These are phyloP conservation scores for Ustilago tritici DNA, from an alignment of 1,284 basidiomycete species.

Conservation along the genomic window DNA sequence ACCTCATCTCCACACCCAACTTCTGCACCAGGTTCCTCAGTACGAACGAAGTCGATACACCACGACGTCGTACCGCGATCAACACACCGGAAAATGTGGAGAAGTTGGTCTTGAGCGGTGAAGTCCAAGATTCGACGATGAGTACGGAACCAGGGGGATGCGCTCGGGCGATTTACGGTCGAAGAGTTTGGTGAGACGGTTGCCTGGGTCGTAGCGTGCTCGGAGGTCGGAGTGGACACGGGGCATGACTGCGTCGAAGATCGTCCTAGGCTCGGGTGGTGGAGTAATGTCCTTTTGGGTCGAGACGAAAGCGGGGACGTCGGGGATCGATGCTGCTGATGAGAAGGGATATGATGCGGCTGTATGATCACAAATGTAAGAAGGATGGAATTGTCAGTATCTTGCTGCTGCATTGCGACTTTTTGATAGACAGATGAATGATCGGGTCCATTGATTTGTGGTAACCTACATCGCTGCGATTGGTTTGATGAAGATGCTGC, in stretches of 20 bases:
- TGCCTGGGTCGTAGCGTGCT: conserved; percentile 57
- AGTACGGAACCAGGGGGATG: conserved; percentile 66
- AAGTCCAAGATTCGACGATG: conserved; percentile 66
- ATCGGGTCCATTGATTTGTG: too few relatives aligned
- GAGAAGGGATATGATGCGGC: conserved; percentile 56
- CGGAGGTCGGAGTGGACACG: conserved; percentile 59
- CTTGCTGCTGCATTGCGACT: background rate
- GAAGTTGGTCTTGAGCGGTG: conserved; percentile 54
- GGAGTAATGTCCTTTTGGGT: conserved; percentile 43
- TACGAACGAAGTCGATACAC: conserved; percentile 65
- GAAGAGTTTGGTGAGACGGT: conserved; percentile 62
- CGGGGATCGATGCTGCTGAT: conserved; percentile 47
- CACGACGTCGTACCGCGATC: conserved; percentile 63
- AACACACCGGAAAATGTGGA: conserved; percentile 66
- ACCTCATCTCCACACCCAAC: conserved; percentile 68
- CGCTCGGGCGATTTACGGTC: conserved; percentile 56
- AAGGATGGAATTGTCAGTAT: background rate
- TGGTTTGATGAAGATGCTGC: background rate
- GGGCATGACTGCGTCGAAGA: conserved; percentile 58
- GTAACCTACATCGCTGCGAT: conserved; percentile 34
- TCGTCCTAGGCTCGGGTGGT: conserved; percentile 45
- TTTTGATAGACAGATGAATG: too few relatives aligned
- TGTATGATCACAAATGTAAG: background rate
- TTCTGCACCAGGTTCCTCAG: conserved; percentile 67
- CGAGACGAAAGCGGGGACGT: conserved; percentile 34